phyloP scores from a whole-genome alignment of 257 asterid genomes.

The Rubia yunnanensis region DNA sequence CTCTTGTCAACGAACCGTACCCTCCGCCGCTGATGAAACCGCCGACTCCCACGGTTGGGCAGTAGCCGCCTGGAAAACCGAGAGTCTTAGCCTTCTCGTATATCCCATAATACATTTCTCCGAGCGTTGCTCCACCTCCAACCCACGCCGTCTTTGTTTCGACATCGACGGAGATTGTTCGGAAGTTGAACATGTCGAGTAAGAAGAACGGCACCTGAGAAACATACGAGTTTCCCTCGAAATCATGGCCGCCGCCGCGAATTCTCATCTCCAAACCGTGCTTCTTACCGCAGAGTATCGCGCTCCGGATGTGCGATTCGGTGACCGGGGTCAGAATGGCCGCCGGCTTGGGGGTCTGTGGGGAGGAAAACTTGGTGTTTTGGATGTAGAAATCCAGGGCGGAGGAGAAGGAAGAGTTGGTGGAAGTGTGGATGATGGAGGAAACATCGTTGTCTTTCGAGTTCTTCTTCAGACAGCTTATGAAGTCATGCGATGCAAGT shows the following conservation, averaged over 20 bases:
- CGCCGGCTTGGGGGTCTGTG: slow-evolving; percentile 2
- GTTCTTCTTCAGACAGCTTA: not conserved
- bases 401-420: slow-evolving; percentile 4
- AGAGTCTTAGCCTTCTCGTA: not conserved
- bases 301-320: slow-evolving; percentile 4
- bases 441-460: slow-evolving; percentile 2
- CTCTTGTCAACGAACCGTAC: not conserved
- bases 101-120: slow-evolving; percentile 6
- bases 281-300: not conserved
- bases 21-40: slow-evolving; percentile 13
- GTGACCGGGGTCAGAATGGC: not conserved
- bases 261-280: slow-evolving; percentile 7
- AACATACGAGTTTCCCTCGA: slow-evolving; percentile 5
- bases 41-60: slow-evolving; percentile 10
- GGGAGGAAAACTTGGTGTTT: not conserved
- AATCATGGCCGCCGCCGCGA: slow-evolving; percentile 10
- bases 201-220: slow-evolving; percentile 6
- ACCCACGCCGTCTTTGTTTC: not conserved
- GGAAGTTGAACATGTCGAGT: slow-evolving; percentile 3
- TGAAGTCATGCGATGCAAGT: not conserved
- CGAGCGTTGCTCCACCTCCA: slow-evolving; percentile 4
- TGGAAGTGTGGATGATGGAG: not conserved
- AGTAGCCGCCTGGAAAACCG: slow-evolving; percentile 1
- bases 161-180: slow-evolving; percentile 3
- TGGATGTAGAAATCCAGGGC: not conserved